These are phyloP conservation scores for Neonothopanus nambi DNA, from an alignment of 1,284 basidiomycete genomes.

Conservation along the genomic window DNA sequence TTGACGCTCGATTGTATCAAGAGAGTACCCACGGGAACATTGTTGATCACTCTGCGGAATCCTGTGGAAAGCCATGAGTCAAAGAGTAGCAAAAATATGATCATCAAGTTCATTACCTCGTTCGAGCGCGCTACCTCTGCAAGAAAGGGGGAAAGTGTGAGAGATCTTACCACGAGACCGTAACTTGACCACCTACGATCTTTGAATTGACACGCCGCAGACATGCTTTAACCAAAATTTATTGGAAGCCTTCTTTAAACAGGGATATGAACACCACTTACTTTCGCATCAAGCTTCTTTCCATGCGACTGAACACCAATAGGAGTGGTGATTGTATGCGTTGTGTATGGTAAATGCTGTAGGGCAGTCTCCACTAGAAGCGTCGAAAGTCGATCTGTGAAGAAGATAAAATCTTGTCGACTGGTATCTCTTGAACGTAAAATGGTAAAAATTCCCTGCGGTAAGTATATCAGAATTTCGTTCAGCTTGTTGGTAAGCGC, in stretches of 20 bases:
- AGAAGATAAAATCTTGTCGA: slow-evolving; percentile 89
- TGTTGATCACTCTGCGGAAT: slow-evolving; percentile 85
- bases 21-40: slow-evolving; percentile 86
- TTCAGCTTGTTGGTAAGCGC: neutral
- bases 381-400: slow-evolving; percentile 83
- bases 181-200: slow-evolving; percentile 57
- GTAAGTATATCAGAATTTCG: slow-evolving; percentile 7
- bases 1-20: slow-evolving; percentile 87
- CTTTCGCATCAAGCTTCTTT: slow-evolving; percentile 59
- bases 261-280: slow-evolving; percentile 24
- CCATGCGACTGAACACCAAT: slow-evolving; percentile 60
- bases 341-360: slow-evolving; percentile 73
- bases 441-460: slow-evolving; percentile 86
- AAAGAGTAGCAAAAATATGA: no score
- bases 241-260: slow-evolving; percentile 9
- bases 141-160: slow-evolving; percentile 12
- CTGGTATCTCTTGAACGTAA: slow-evolving; percentile 72
- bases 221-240: slow-evolving; percentile 44
- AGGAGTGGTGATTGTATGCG: slow-evolving; percentile 71
- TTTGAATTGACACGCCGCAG: slow-evolving; percentile 83
- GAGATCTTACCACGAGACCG: neutral
- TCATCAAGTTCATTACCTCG: slow-evolving; percentile 40
- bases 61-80: slow-evolving; percentile 30
- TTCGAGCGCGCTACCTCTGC: slow-evolving; percentile 85
- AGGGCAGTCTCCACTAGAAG: slow-evolving; percentile 86